Conservation (phyloP, 2,329 filamentous ascomycete species). For the Colletotrichum filicis region DNA sequence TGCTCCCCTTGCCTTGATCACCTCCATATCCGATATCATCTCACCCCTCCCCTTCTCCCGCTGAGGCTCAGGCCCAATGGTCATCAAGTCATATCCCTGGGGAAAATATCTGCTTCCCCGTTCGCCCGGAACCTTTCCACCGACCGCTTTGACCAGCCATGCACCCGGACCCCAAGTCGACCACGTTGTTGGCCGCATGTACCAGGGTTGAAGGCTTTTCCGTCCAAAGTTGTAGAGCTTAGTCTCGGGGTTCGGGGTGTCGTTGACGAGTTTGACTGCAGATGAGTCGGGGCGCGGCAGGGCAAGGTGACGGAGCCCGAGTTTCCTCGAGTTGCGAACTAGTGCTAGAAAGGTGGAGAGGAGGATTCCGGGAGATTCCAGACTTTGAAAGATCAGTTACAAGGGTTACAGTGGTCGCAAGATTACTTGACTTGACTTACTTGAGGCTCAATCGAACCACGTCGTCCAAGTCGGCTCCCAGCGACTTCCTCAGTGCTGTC, state of each 20-base stretch:
- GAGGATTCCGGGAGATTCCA: slow-evolving; percentile 7
- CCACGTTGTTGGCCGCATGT: slow-evolving; percentile 59
- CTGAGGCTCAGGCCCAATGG: slow-evolving; percentile 39
- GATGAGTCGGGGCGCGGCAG: slow-evolving; percentile 58
- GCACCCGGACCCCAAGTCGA: slow-evolving; percentile 59
- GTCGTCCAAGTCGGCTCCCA: slow-evolving; percentile 32
- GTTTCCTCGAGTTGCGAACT: slow-evolving; percentile 54
- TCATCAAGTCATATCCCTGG: slow-evolving; percentile 55
- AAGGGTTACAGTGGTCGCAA: background rate
- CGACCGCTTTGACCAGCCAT: slow-evolving; percentile 54
- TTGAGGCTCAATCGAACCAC: slow-evolving; percentile 34
- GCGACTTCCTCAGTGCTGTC: slow-evolving; percentile 20
- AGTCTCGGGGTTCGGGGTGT: slow-evolving; percentile 52
- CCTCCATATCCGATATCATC: slow-evolving; percentile 26
- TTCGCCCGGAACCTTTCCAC: slow-evolving; percentile 59
- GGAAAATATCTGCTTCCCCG: slow-evolving; percentile 57
- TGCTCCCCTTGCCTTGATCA: slow-evolving; percentile 8
- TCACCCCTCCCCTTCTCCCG: slow-evolving; percentile 36
- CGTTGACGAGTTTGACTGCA: slow-evolving; percentile 44
- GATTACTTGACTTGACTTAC: background rate
- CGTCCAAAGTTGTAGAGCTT: slow-evolving; percentile 52
- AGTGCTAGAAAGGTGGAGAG: slow-evolving; percentile 44
- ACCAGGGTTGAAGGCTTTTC: slow-evolving; percentile 63
- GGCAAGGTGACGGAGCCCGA: slow-evolving; percentile 58
- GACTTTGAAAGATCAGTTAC: background rate